phyloP scores from a whole-genome alignment of 1,284 basidiomycete species.

The Trametes polyzona region DNA sequence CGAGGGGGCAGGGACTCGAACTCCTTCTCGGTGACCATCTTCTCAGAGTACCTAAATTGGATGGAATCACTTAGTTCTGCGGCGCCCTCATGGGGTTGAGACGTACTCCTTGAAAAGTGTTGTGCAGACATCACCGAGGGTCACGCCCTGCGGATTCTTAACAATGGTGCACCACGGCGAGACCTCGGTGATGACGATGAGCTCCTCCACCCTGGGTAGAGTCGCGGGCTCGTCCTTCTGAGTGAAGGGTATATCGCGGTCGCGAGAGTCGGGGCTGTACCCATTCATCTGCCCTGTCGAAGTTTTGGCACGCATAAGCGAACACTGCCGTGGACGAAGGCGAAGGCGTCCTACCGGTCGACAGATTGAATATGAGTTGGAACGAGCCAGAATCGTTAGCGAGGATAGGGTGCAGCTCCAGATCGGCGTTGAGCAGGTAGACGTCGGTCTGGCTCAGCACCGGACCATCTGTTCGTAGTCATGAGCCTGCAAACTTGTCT shows the following conservation, averaged over 20 bases:
- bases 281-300: conserved; percentile 58
- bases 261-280: conserved; percentile 58
- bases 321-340: not conserved
- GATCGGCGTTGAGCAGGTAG: conserved; percentile 65
- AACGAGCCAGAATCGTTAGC: conserved; percentile 51
- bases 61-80: too few relatives aligned
- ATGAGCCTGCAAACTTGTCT: not conserved
- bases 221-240: conserved; percentile 79
- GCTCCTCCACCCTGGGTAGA: conserved; percentile 71
- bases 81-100: too few relatives aligned
- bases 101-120: conserved; percentile 74
- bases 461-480: conserved; percentile 63
- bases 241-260: conserved; percentile 64
- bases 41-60: conserved; percentile 73
- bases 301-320: not conserved
- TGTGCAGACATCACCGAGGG: conserved; percentile 68
- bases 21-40: conserved; percentile 67
- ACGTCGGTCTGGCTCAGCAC: conserved; percentile 75
- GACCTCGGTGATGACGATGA: conserved; percentile 72
- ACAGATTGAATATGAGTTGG: conserved; percentile 73
- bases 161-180: conserved; percentile 83
- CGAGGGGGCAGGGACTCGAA: conserved; percentile 61
- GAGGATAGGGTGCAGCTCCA: conserved; percentile 75
- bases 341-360: conserved; percentile 65
- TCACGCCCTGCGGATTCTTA: conserved; percentile 72